Evolutionary conservation across 352 stramenopile species (phyloP).

Genomic region (Phytopythium montanum): DNA sequence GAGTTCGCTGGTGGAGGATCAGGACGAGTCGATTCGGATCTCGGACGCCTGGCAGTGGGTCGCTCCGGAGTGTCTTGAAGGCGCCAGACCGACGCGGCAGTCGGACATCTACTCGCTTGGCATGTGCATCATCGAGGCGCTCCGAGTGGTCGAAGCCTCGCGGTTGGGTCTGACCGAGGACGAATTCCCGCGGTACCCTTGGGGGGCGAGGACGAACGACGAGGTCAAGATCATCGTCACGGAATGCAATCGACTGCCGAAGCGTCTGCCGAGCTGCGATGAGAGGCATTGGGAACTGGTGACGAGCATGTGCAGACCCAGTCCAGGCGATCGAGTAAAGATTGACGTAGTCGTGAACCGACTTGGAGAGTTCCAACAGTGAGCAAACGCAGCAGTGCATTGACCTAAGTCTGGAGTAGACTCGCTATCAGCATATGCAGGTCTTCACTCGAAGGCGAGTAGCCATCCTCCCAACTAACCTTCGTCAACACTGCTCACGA

Average conservation of each 20-base stretch:
- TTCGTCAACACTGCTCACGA: no score
- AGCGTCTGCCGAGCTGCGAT: not conserved
- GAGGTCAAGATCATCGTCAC: not conserved
- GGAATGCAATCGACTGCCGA: not conserved
- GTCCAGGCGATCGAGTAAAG: not conserved
- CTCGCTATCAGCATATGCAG: no score
- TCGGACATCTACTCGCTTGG: not conserved
- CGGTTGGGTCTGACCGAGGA: no score
- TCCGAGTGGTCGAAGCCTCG: not conserved
- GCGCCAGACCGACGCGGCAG: not conserved
- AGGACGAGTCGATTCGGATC: not conserved
- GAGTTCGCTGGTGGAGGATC: conserved; percentile 1
- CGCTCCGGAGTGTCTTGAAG: conserved; percentile 12
- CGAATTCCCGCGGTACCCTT: not conserved
- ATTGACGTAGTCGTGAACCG: not conserved
- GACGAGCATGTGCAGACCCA: not conserved
- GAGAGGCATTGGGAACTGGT: not conserved
- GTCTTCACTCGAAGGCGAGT: no score
- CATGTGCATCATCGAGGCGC: not conserved
- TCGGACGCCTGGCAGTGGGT: conserved; percentile 13
- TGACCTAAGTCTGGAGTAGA: no score
- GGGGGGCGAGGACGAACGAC: no score
- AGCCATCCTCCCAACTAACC: no score
- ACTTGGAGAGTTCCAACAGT: no score
- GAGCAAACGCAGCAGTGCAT: no score